Base-by-base conservation (phyloP, 2,329 filamentous ascomycete genomes). In the Delphinella strobiligena region DNA sequence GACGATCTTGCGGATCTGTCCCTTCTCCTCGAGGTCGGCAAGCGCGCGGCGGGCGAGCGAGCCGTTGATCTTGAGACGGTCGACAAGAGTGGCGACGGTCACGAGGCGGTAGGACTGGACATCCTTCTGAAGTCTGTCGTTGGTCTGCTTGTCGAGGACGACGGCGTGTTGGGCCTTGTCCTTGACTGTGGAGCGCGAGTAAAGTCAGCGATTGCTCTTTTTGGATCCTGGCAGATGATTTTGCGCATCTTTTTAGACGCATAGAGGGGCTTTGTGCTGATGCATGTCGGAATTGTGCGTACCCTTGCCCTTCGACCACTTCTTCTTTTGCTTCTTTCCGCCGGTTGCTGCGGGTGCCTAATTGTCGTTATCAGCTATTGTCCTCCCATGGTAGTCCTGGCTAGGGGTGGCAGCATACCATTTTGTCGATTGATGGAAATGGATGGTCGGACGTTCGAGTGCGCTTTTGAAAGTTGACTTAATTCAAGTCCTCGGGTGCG, bases 131-230 rank as follows among this genome's bases (percentile, higher is more conserved):
- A 98, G 87, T 78, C 93, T 94, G 73, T 98, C 91, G 56, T 82
- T 83, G 64, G 82, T 94, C 71, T 75, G 65, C 81, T 98, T 98
- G 78, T 98, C 91, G 72, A 98, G 86, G 64, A 96, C 77, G 71
- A 98, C 91, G 69, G 84, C 85, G 80, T 98, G 91, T 70, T 96
- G 83, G 72, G 91, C 89, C 88, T 98, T 98, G 80, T 98, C 91
- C 91, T 98, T 98, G 77, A 98, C 91, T 87, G 68, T 74, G 51
- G 17, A 34, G 41, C n/a, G 18, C 41, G 45, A 49, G 39, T 47
- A 46, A 48, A 45, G 48, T 55, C 50, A 43, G 41, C 41, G 18
- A 19, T 19, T n/a, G n/a, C n/a, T n/a, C n/a, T n/a, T n/a, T n/a
- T n/a, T n/a, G 9, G 3, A 17, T 19, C 16, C 11, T 18, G 32